Percentiles rank a stretch among this genome's conserved stretches.
phyloP scores from a whole-genome alignment of 73 alveolate genomes.

The Uronychia binucleata region DNA sequence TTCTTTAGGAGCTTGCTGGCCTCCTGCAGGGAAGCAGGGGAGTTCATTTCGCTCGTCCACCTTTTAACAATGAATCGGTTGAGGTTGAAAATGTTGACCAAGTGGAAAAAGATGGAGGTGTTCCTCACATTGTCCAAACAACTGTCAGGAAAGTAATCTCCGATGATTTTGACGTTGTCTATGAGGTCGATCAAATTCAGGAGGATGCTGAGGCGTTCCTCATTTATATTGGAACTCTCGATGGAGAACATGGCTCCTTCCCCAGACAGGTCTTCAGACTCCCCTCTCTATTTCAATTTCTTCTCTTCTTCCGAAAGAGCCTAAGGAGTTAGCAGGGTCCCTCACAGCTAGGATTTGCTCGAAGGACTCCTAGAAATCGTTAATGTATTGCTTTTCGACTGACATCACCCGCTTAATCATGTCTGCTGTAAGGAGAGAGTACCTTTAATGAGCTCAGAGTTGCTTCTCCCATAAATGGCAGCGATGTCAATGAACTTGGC shows the following conservation, averaged over 20 bases:
- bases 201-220: not conserved
- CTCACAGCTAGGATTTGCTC: conserved; percentile 1
- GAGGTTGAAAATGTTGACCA: not conserved
- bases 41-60: not conserved
- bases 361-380: conserved; percentile 31
- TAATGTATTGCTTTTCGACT: conserved; percentile 14
- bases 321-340: not conserved
- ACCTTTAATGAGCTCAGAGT: conserved; percentile 3
- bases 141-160: not conserved
- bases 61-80: not conserved
- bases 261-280: not conserved
- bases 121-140: not conserved
- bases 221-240: not conserved
- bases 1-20: not conserved
- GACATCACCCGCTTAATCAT: conserved; percentile 3
- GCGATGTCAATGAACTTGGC: conserved; percentile 41
- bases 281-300: not conserved
- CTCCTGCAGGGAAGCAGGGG: not conserved
- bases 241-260: not conserved
- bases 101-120: not conserved
- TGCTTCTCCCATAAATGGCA: conserved; percentile 28
- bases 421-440: not conserved
- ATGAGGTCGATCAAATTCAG: not conserved
- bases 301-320: not conserved
- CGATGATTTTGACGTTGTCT: not conserved